Evolutionary conservation across 768 basidiomycete genomes (phyloP), one percentile per base, ranked within the genome.

Genomic region (Lyophyllum atratum): DNA sequence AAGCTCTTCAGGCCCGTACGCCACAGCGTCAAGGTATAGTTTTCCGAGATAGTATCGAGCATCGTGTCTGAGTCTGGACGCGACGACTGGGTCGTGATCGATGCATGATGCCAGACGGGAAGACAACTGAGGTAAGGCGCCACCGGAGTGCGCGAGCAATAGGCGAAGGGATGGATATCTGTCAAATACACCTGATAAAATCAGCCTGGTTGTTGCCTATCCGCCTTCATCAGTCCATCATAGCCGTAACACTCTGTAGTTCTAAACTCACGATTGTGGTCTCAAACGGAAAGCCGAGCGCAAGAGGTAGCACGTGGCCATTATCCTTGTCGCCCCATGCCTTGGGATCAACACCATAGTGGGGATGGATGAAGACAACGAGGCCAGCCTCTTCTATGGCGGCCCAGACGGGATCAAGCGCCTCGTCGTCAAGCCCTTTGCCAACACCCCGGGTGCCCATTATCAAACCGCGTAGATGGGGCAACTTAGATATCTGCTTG

Each of bases 251-350:
- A 19, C 22, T 15, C 37, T 26, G 31, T 9, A 25, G 17, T n/a
- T 10, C 17, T 21, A 17, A 40, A 76, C 89, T 68, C 63, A 92
- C 92, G 29, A 85, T 86, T 4, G 93, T 93, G 17, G 93, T 95
- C 74, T 95, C 93, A 64, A 95, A 89, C 2, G 93, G 93, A 72
- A 95, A 95, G 1, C 93, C 93, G 15, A 93, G 79, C 0, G 92
- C 90, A 50, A 95, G 81, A 2, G 92, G 89, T 26, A 95, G 82
- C 37, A 93, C 93, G 61, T 95, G 93, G 0, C 93, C 93, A 62
- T 95, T 94, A 40, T 86, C 81, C 58, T 77, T 83, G 54, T 85
- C 80, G 1, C 92, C 92, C 81, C 90, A 95, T 3, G 83, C 84
- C 44, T 80, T 80, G n/a, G 73, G 72, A 62, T 87, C 87, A 22